Evolutionary conservation across 805 yeast species (phyloP), one percentile per base, ranked within the genome.

Genomic region (Candida bentonensis): DNA sequence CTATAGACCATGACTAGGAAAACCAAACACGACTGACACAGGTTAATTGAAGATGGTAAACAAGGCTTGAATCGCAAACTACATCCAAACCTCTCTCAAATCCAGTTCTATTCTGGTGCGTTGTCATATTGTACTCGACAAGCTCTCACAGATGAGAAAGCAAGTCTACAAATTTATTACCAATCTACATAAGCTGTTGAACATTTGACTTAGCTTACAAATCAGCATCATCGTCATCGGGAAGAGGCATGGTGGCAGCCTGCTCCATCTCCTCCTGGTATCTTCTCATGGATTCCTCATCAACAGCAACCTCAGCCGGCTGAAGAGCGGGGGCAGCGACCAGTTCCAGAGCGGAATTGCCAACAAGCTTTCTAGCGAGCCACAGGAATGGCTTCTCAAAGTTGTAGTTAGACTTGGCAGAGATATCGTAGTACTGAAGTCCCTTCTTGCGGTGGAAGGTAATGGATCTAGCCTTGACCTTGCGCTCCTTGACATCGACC

Each of bases 401-500:
- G 78, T 92, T 94, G 77, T 92, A 92, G 78, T 92, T 92, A 54
- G 98, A 92, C 75, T 92, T 92, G 68, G 99, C 99, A 49, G 97
- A 89, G 66, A 92, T 92, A 71, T 92, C 99, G 75, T 92, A 92
- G 76, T 92, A 92, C 74, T 92, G 99, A 69, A 92, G 78, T 76
- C 92, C 92, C 81, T 92, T 92, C 94, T 92, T 92, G 79, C 99
- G 84, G 86, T 92, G 99, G 96, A 92, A 92, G 57, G 99, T 92
- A 75, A 92, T 92, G 65, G 96, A 85, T 79, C 92, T 92, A 59
- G 99, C 99, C 79, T 92, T 92, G 63, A 92, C 99, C 74, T 92
- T 92, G 72, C 99, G 84, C 76, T 92, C 99, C 78, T 92, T 92
- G 57, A 92, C 98, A 68, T 92, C 99, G 59, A 92, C 99, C 74